phyloP scores from a whole-genome alignment of 2,329 filamentous ascomycete genomes.

The Pezicula carpinea region DNA sequence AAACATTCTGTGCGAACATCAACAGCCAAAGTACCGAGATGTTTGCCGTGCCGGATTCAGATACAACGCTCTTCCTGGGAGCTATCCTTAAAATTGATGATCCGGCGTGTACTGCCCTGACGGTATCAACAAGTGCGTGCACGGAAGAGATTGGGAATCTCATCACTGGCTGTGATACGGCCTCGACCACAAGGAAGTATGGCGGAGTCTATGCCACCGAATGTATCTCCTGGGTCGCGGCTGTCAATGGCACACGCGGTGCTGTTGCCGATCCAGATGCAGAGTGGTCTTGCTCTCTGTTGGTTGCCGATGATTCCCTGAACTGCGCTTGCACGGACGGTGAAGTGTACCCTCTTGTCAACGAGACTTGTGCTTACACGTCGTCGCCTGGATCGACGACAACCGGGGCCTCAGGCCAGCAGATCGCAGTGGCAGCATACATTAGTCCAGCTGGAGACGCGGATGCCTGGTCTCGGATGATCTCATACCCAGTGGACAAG shows the following conservation, averaged over 20 bases:
- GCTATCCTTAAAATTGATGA: background rate
- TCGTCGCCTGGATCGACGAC: background rate
- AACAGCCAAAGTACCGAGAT: background rate
- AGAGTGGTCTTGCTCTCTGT: background rate
- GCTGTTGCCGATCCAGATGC: background rate
- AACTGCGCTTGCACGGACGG: background rate
- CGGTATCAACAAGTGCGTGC: background rate
- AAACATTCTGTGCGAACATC: no score
- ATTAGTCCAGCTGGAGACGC: slow-evolving; percentile 10
- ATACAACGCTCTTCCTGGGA: background rate
- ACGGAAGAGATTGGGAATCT: background rate
- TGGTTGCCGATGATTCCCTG: background rate
- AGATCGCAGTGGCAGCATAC: slow-evolving; percentile 10
- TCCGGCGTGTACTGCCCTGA: background rate
- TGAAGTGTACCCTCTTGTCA: background rate
- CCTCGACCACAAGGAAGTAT: background rate
- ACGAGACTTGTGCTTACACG: background rate
- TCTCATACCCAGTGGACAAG: slow-evolving; percentile 3
- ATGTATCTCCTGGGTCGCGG: background rate
- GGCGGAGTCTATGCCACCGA: background rate
- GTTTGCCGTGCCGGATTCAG: background rate
- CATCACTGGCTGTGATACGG: background rate
- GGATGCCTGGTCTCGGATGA: slow-evolving; percentile 4
- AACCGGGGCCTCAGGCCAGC: background rate
- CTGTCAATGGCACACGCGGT: background rate